These are phyloP conservation scores for Pyrenula massariospora DNA, from an alignment of 495 filamentous ascomycete genomes.

Conservation along the genomic window DNA sequence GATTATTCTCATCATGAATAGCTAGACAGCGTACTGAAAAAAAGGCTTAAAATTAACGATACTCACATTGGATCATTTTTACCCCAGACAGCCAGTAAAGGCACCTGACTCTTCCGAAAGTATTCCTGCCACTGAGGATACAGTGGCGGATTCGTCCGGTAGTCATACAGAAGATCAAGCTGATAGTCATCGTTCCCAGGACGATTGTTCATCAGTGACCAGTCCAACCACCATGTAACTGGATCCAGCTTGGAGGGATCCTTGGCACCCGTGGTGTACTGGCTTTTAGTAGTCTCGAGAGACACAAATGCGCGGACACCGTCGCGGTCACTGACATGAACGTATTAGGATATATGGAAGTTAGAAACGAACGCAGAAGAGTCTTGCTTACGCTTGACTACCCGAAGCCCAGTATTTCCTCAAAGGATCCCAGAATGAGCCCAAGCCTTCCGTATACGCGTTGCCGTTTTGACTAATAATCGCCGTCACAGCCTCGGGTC, in stretches of 20 bases:
- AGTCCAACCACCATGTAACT: constrained; percentile 38
- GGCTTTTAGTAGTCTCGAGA: constrained; percentile 35
- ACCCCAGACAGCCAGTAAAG: constrained; percentile 50
- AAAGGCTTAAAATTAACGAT: background rate
- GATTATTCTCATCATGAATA: too few relatives aligned
- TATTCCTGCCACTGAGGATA: constrained; percentile 52
- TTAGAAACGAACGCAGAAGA: too few relatives aligned
- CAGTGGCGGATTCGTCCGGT: constrained; percentile 37
- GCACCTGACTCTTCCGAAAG: constrained; percentile 38
- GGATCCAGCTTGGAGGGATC: constrained; percentile 23
- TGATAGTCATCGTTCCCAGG: constrained; percentile 43
- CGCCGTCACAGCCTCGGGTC: constrained; percentile 32
- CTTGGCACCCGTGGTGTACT: constrained; percentile 27
- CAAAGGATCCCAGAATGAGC: constrained; percentile 42
- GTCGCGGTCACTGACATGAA: background rate
- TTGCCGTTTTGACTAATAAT: constrained; percentile 56
- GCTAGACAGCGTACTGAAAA: too few relatives aligned
- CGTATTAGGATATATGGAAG: too few relatives aligned
- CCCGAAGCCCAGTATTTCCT: constrained; percentile 34
- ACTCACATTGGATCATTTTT: constrained; percentile 37
- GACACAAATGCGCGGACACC: background rate
- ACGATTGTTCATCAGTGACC: constrained; percentile 29
- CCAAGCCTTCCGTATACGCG: constrained; percentile 48
- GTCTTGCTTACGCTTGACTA: constrained; percentile 3
- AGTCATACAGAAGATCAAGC: constrained; percentile 46